Conservation (phyloP, 1,139 yeast genomes). For the Chernovozyma sophiae-reginae region DNA sequence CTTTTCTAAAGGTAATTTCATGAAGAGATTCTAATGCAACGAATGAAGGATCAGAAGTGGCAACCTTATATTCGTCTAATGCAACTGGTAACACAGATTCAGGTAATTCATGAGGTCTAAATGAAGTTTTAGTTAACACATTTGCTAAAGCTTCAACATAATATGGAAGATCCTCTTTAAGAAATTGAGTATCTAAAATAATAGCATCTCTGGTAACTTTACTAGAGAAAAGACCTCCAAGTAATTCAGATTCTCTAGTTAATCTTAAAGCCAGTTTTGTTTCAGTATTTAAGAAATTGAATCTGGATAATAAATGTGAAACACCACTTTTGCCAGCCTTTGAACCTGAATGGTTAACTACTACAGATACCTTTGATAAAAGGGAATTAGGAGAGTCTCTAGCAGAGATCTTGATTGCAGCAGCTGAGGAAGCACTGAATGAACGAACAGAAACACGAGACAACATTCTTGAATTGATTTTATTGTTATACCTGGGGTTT, state of each 20-base stretch:
- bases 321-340: constrained; percentile 77
- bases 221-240: constrained; percentile 79
- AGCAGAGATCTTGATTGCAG: constrained; percentile 41
- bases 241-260: constrained; percentile 89
- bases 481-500: not conserved
- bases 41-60: constrained; percentile 49
- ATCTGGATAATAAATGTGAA: constrained; percentile 81
- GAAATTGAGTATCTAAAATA: constrained; percentile 73
- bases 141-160: constrained; percentile 84
- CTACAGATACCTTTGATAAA: constrained; percentile 64
- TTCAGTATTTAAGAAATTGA: constrained; percentile 79
- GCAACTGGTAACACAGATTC: constrained; percentile 86
- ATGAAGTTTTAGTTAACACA: constrained; percentile 67
- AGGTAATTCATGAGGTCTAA: constrained; percentile 74
- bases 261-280: constrained; percentile 86
- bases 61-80: constrained; percentile 48
- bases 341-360: constrained; percentile 79
- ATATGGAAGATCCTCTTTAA: constrained; percentile 87
- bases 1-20: constrained; percentile 78
- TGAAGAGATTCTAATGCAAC: constrained; percentile 78
- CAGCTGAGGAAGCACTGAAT: constrained; percentile 38
- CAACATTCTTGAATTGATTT: constrained; percentile 23
- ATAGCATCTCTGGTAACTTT: constrained; percentile 80
- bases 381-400: constrained; percentile 52
- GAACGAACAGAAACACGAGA: constrained; percentile 45